A percentile compares a stretch with the other conserved stretches of the same genome.
These are phyloP conservation scores for Gossypium arboreum DNA, from an alignment of 345 rosid species.

Conservation along the genomic window DNA sequence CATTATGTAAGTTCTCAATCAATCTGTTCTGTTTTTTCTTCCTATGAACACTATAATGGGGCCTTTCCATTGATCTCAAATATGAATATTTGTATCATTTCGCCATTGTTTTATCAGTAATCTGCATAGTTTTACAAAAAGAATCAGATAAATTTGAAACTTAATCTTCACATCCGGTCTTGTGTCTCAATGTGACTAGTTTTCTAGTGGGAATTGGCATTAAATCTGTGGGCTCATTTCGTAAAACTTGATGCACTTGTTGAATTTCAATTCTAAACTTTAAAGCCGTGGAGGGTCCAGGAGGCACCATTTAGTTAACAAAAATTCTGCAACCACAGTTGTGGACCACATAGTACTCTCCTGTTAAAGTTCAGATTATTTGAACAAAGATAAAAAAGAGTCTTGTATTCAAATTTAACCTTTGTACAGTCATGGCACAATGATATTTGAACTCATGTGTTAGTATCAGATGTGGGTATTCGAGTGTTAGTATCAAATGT, in stretches of 20 bases:
- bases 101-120: not conserved
- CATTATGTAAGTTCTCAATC: constrained; percentile 59
- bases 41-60: not conserved
- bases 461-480: not conserved
- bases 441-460: not conserved
- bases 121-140: not conserved
- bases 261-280: not conserved
- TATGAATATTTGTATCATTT: not conserved
- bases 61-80: not conserved
- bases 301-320: not conserved
- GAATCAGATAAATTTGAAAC: not conserved
- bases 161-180: not conserved
- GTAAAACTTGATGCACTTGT: constrained; percentile 1
- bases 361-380: constrained; percentile 1
- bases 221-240: constrained; percentile 13
- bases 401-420: not conserved
- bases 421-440: not conserved
- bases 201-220: constrained; percentile 6
- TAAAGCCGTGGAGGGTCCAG: constrained; percentile 15
- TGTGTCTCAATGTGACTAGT: not conserved
- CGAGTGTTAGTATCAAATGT: not conserved
- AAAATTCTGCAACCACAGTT: constrained; percentile 7
- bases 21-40: not conserved
- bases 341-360: constrained; percentile 1
- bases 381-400: constrained; percentile 5